phyloP scores from a whole-genome alignment of 352 stramenopile genomes.

The Pythium pyrilobum region DNA sequence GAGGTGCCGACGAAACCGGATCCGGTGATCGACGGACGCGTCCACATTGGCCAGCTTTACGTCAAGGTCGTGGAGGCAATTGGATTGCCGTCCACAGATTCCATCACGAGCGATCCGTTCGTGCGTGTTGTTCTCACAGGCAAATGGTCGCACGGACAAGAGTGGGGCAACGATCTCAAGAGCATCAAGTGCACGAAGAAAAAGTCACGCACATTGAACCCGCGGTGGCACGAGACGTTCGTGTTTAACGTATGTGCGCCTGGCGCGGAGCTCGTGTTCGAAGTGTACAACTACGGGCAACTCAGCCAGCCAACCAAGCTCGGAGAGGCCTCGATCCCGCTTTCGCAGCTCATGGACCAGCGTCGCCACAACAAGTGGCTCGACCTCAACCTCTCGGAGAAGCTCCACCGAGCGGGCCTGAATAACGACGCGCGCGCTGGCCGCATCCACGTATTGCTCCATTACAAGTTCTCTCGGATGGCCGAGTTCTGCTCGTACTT shows the following conservation, averaged over 20 bases:
- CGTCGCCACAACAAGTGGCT: slow-evolving; percentile 86
- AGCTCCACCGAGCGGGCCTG: slow-evolving; percentile 68
- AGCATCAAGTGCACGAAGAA: slow-evolving; percentile 83
- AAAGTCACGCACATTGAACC: slow-evolving; percentile 81
- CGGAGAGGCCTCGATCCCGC: slow-evolving; percentile 66
- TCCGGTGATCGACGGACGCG: slow-evolving; percentile 73
- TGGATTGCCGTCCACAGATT: slow-evolving; percentile 76
- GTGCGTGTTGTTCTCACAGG: slow-evolving; percentile 78
- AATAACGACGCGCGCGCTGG: slow-evolving; percentile 82
- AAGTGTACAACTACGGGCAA: slow-evolving; percentile 85
- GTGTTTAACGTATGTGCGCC: slow-evolving; percentile 85
- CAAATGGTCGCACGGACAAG: slow-evolving; percentile 83
- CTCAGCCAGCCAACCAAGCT: slow-evolving; percentile 79
- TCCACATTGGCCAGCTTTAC: slow-evolving; percentile 83
- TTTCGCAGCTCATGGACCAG: slow-evolving; percentile 82
- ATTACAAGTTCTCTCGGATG: slow-evolving; percentile 87
- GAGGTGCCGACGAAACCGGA: slow-evolving; percentile 72
- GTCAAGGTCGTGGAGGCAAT: slow-evolving; percentile 85
- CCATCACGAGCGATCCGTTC: slow-evolving; percentile 86
- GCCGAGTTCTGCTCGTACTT: slow-evolving; percentile 83
- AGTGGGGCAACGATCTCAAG: slow-evolving; percentile 79
- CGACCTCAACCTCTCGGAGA: slow-evolving; percentile 71
- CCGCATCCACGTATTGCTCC: slow-evolving; percentile 75
- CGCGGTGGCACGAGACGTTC: slow-evolving; percentile 84
- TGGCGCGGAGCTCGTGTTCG: slow-evolving; percentile 72